Conservation (phyloP, 1,139 yeast genomes). For the Sugiyamaella xylanicola region DNA sequence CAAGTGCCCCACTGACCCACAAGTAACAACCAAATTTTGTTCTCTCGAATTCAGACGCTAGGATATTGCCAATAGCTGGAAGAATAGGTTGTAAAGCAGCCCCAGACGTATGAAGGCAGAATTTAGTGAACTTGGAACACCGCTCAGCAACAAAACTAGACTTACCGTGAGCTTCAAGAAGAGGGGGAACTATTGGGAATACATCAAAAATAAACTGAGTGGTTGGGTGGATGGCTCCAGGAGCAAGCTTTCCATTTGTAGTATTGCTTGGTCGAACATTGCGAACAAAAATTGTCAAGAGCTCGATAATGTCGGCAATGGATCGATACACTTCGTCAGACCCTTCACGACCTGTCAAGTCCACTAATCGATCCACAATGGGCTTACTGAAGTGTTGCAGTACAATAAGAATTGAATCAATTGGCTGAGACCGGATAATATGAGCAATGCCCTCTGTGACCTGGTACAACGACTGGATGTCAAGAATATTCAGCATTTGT, state of each 20-base stretch:
- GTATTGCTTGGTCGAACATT: conserved; percentile 46
- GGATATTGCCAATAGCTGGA: conserved; percentile 61
- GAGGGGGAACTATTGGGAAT: conserved; percentile 58
- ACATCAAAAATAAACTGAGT: conserved; percentile 59
- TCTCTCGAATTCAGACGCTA: conserved; percentile 66
- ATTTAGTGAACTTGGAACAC: conserved; percentile 65
- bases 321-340: conserved; percentile 47
- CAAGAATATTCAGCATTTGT: conserved; percentile 58
- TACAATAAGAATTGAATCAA: conserved; percentile 47
- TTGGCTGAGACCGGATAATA: conserved; percentile 63
- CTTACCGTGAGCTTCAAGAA: conserved; percentile 58
- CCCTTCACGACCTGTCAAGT: conserved; percentile 34
- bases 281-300: conserved; percentile 68
- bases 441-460: conserved; percentile 90
- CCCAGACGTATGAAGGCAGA: conserved; percentile 66
- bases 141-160: conserved; percentile 71
- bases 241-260: conserved; percentile 25
- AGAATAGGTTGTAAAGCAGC: conserved; percentile 65
- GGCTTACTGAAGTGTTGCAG: conserved; percentile 69
- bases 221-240: conserved; percentile 51
- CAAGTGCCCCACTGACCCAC: conserved; percentile 86
- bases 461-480: conserved; percentile 71
- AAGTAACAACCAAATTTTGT: conserved; percentile 80
- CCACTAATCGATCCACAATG: conserved; percentile 53
- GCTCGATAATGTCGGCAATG: conserved; percentile 77